Base-by-base conservation (phyloP, 2,329 filamentous ascomycete species). In the Trichoderma sp. region DNA sequence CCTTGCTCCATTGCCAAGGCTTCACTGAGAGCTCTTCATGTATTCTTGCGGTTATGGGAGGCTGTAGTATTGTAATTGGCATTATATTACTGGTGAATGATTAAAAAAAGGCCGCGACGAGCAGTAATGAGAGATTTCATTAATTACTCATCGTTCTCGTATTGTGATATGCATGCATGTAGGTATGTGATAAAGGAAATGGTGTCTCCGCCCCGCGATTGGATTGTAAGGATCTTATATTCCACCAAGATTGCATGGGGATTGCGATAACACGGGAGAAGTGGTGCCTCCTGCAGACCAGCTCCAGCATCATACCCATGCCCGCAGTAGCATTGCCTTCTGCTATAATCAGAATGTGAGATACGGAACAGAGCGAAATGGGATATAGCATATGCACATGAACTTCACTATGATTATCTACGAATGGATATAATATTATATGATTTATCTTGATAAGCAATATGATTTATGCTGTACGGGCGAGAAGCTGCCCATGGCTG, bases 111-210 rank as follows among this genome's bases (percentile, higher is more conserved):
- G 11, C 9, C 6, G 24, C 24, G 65, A 21, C 26, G 18, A 9
- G 34, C n/a, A 58, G 47, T 8, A 53, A n/a, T 14, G 47, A 4
- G 6, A 32, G 30, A 36, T 30, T 24, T 58, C 53, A 32, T 28
- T 51, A 51, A 61, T 70, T 51, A 36, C 39, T 70, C 67, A 36
- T 69, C 57, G 67, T 28, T 36, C 36, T 14, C 67, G 28, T 51
- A 62, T 66, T 63, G 60, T 43, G 34, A 30, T 58, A 57, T 36
- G 28, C 34, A 34, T 53, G 51, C 32, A 53, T 53, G 56, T n/a
- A 53, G 26, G 56, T 51, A 70, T 70, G 67, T 70, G 57, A 62
- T 53, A 32, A 43, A 21, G 36, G 21, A 70, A 47, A 39, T 43
- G 43, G 28, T 39, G 36, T 53, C n/a, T 43, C 67, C 28, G 28